Evolutionary conservation across 176 grass and related monocot species (phyloP).

Genomic region (Zoysia pacifica): DNA sequence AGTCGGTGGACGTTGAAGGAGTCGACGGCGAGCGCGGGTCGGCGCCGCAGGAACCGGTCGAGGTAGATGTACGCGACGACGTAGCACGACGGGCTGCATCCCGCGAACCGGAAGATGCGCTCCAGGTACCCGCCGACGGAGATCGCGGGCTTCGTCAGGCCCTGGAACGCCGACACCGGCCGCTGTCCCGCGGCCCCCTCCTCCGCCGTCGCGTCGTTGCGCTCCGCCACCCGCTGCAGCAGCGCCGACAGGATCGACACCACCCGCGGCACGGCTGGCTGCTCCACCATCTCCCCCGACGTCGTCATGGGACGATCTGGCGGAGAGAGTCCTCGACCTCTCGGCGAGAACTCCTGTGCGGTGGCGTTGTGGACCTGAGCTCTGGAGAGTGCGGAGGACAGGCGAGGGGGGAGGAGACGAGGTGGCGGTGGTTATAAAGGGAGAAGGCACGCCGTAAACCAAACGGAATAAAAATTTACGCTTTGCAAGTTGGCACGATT

Average conservation of each 20-base stretch:
- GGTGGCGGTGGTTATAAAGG: constrained; percentile 59
- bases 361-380: not conserved
- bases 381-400: not conserved
- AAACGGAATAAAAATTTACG: not conserved
- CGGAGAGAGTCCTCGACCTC: not conserved
- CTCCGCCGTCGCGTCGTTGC: constrained; percentile 52
- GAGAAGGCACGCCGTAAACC: constrained; percentile 26
- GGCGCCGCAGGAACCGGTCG: constrained; percentile 80
- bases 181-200: not conserved
- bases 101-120: constrained; percentile 93
- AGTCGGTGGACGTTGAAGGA: constrained; percentile 99
- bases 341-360: too few species aligned
- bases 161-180: constrained; percentile 75
- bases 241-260: constrained; percentile 82
- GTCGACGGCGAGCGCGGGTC: constrained; percentile 70
- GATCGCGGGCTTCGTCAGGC: constrained; percentile 83
- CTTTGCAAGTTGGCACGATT: constrained; percentile 41
- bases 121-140: constrained; percentile 87
- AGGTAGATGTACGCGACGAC: constrained; percentile 97
- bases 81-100: constrained; percentile 90
- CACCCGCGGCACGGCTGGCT: constrained; percentile 65
- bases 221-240: constrained; percentile 66
- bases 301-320: constrained; percentile 6
- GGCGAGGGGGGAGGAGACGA: constrained; percentile 17
- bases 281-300: constrained; percentile 31